phyloP scores from a whole-genome alignment of 192 early-diverging fungal species.

The Entomortierella beljakovae region DNA sequence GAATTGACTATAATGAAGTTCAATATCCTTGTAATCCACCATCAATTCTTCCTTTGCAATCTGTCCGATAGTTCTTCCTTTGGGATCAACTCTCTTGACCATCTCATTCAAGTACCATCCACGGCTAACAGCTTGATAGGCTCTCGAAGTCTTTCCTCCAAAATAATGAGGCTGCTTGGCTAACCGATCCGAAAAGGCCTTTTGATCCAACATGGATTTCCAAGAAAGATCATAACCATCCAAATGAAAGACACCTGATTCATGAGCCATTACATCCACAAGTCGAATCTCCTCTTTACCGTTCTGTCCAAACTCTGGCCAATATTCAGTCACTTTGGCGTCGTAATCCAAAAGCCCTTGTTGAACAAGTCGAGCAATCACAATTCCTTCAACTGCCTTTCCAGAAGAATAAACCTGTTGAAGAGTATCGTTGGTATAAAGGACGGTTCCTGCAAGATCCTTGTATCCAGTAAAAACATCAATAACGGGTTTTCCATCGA shows the following conservation, averaged over 20 bases:
- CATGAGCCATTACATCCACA: constrained; percentile 69
- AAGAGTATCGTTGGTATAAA: constrained; percentile 67
- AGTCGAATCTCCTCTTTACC: constrained; percentile 79
- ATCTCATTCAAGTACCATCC: constrained; percentile 84
- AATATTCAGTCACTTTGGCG: constrained; percentile 65
- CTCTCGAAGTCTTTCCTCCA: constrained; percentile 56
- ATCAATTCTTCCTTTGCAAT: constrained; percentile 71
- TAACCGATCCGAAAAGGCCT: constrained; percentile 61
- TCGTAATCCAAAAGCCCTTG: constrained; percentile 63
- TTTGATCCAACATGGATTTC: constrained; percentile 60
- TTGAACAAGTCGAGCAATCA: constrained; percentile 70
- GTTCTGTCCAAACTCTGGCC: constrained; percentile 81
- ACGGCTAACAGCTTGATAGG: constrained; percentile 73
- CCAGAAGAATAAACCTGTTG: constrained; percentile 75
- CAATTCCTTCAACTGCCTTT: constrained; percentile 70
- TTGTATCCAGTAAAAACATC: constrained; percentile 74
- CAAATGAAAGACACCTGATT: constrained; percentile 72
- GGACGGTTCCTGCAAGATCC: constrained; percentile 25
- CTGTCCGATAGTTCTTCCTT: constrained; percentile 66
- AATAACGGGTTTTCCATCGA: constrained; percentile 64
- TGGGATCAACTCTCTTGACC: constrained; percentile 70
- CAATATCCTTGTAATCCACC: constrained; percentile 47
- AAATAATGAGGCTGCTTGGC: constrained; percentile 76
- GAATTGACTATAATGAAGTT: constrained; percentile 18
- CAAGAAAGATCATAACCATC: constrained; percentile 57